Evolutionary conservation across 2,329 filamentous ascomycete genomes (phyloP), one percentile per base, ranked within the genome.

Genomic region (Cladosporium halotolerans): DNA sequence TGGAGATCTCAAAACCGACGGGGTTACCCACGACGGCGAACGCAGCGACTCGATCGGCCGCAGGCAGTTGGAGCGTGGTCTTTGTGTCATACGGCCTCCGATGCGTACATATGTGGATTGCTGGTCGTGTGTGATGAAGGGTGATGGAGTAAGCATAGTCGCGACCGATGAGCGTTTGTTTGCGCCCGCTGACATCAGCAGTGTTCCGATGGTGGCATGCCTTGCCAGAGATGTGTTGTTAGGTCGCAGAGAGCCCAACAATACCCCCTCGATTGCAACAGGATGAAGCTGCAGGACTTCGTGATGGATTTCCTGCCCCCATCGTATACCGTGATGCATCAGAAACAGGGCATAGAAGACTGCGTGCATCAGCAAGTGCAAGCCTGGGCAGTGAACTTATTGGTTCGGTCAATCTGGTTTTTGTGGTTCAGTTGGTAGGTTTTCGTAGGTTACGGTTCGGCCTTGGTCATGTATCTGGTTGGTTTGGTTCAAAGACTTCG

Each of bases 91-190:
- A 48, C 73, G 70, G 41, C 69, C 71, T 50, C 66, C 70, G 38
- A 74, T 75, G 72, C 71, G 74, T n/a, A 72, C 72, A 51, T 67
- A 70, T 10, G 70, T 70, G 16, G 72, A 73, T 8, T 77, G 74
- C 55, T 77, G 74, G 74, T 68, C 72, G 28, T 77, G 74, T 55
- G 70, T 70, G 4, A 64, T 77, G 46, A 73, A 76, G 56, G 66
- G 74, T 61, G 74, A 76, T 59, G 70, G 70, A 54, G 69, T 71
- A 58, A 62, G 63, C 52, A 39, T 41, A 14, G 34, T 18, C 46
- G 9, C 10, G 46, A 43, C 66, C 68, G 10, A 54, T 65, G 40
- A 43, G 40, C 40, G 40, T 43, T 23, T 19, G 40, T 19, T 43
- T 19, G 18, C 40, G 40, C 16, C 18, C 40, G 69, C 48, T 66